Conservation (phyloP, 2,329 filamentous ascomycete genomes). For the Dendryphion nanum region DNA sequence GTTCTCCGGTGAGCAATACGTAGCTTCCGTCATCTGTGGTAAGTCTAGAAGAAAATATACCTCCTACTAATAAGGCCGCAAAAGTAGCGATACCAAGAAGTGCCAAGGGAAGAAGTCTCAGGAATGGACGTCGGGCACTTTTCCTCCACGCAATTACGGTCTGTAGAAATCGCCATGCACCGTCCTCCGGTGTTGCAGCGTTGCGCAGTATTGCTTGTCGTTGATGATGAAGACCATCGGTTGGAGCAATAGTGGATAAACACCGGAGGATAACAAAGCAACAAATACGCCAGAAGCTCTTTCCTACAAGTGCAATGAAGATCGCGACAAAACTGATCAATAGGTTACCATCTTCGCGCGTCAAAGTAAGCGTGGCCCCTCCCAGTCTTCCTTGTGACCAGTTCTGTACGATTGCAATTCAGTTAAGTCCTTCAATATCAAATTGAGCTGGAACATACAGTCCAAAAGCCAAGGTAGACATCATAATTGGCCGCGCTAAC, state of each 20-base stretch:
- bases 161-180: constrained; percentile 3
- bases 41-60: constrained; percentile 29
- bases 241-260: constrained; percentile 8
- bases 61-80: constrained; percentile 17
- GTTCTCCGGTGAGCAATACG: constrained; percentile 19
- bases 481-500: constrained; percentile 1
- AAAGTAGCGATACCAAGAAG: constrained; percentile 19
- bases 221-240: constrained; percentile 26
- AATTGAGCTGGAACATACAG: background rate
- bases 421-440: background rate
- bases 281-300: constrained; percentile 23
- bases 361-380: constrained; percentile 29
- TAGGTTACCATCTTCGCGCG: constrained; percentile 17
- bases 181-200: constrained; percentile 5
- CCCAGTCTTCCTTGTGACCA: constrained; percentile 23
- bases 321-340: constrained; percentile 31
- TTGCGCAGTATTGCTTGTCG: constrained; percentile 30
- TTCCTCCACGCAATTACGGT: constrained; percentile 7
- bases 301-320: constrained; percentile 23
- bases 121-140: background rate
- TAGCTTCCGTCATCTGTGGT: constrained; percentile 26
- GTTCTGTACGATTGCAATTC: constrained; percentile 8
- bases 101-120: constrained; percentile 15
- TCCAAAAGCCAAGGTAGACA: constrained; percentile 30
- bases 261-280: constrained; percentile 21